phyloP scores from a whole-genome alignment of 2,329 filamentous ascomycete genomes.

The Epichloe uncinata region DNA sequence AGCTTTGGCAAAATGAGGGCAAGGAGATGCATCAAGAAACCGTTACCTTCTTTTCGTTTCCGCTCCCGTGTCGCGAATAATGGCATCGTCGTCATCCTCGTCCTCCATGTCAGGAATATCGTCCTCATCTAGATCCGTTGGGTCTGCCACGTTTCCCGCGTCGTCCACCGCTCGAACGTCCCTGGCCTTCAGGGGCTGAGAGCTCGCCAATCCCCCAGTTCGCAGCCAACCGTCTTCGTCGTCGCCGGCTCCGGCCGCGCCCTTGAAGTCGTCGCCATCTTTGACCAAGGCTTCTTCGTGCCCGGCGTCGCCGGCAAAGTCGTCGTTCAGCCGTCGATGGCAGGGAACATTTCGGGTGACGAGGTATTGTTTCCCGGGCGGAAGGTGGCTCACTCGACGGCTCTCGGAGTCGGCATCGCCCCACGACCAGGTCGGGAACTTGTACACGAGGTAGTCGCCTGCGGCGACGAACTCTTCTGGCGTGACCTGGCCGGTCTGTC shows the following conservation, averaged over 20 bases:
- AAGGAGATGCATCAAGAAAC: not conserved
- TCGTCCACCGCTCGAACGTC: slow-evolving; percentile 86
- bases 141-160: slow-evolving; percentile 70
- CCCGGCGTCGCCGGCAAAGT: slow-evolving; percentile 80
- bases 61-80: slow-evolving; percentile 62
- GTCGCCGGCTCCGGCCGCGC: slow-evolving; percentile 32
- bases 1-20: not conserved
- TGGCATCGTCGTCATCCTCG: slow-evolving; percentile 92
- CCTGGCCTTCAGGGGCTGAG: slow-evolving; percentile 59
- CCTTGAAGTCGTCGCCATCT: slow-evolving; percentile 55
- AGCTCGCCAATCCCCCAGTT: slow-evolving; percentile 66
- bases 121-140: slow-evolving; percentile 54
- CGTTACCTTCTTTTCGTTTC: slow-evolving; percentile 34
- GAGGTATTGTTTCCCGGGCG: slow-evolving; percentile 84
- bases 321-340: slow-evolving; percentile 78
- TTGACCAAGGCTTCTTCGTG: slow-evolving; percentile 77
- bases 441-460: slow-evolving; percentile 96
- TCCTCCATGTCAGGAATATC: slow-evolving; percentile 99
- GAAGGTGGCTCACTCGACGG: slow-evolving; percentile 70
- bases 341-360: slow-evolving; percentile 92
- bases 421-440: slow-evolving; percentile 98
- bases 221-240: slow-evolving; percentile 86
- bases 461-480: slow-evolving; percentile 93
- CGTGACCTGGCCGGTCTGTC: slow-evolving; percentile 86
- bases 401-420: slow-evolving; percentile 70